A percentile compares a stretch with the other conserved stretches of the same genome.
phyloP scores from a whole-genome alignment of 345 rosid genomes.

The Hypericum androsaemum region DNA sequence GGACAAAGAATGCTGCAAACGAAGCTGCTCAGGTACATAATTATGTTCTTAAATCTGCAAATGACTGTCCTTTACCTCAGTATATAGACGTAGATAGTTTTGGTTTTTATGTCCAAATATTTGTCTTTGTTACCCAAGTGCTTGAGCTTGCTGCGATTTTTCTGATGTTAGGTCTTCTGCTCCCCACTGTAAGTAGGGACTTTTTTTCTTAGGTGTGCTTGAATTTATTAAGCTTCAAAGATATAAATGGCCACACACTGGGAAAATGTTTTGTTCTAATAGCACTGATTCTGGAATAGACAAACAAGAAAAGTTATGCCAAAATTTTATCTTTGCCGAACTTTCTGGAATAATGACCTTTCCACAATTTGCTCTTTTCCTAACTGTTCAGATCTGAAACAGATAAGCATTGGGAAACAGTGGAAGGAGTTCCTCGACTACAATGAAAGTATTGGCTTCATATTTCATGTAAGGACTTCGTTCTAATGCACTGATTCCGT shows the following conservation, averaged over 20 bases:
- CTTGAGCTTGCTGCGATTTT: background rate
- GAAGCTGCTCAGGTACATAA: constrained; percentile 75
- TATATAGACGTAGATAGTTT: constrained; percentile 5
- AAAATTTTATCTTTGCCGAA: no score
- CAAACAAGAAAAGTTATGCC: no score
- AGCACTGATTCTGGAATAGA: no score
- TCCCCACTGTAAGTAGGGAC: no score
- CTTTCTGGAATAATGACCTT: no score
- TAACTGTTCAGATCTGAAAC: constrained; percentile 3
- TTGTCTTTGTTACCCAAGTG: background rate
- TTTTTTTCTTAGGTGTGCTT: no score
- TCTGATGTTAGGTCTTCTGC: no score
- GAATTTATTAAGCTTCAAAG: no score
- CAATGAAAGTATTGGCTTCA: constrained; percentile 64
- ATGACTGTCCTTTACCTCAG: background rate
- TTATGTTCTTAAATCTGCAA: background rate
- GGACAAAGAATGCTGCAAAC: constrained; percentile 90
- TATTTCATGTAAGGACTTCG: constrained; percentile 51
- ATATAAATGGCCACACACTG: no score
- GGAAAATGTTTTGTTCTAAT: no score
- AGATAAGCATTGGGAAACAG: constrained; percentile 84
- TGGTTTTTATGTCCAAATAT: background rate
- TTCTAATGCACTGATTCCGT: background rate
- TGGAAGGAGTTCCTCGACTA: constrained; percentile 81
- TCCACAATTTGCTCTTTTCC: no score